A percentile compares a stretch with the other conserved stretches of the same genome.
phyloP scores from a whole-genome alignment of 1,284 basidiomycete species.

The Marasmius sp. region DNA sequence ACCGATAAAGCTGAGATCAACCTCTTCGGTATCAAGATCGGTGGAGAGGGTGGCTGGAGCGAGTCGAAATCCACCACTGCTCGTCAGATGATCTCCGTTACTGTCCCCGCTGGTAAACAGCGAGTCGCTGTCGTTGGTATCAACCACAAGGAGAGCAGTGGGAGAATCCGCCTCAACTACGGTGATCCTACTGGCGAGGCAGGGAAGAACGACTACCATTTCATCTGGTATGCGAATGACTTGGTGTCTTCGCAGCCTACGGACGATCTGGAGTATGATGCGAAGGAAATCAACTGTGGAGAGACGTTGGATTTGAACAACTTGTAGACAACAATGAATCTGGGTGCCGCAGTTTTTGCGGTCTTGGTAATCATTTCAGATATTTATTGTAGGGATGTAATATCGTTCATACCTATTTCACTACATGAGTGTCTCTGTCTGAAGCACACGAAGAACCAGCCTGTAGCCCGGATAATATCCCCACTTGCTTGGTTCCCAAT shows the following conservation, averaged over 20 bases:
- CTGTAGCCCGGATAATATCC: too few species aligned
- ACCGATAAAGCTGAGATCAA: not conserved
- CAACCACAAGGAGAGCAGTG: not conserved
- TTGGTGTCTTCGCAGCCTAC: not conserved
- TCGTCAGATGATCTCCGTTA: not conserved
- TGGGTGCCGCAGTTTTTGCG: too few species aligned
- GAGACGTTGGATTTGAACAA: not conserved
- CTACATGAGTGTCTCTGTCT: too few species aligned
- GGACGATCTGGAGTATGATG: not conserved
- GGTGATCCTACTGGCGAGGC: not conserved
- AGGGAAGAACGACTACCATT: not conserved
- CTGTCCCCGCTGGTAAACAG: not conserved
- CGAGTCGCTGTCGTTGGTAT: not conserved
- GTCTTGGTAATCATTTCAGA: too few species aligned
- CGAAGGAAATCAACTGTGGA: not conserved
- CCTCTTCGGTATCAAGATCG: not conserved
- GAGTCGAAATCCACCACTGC: not conserved
- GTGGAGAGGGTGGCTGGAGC: not conserved
- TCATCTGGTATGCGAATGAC: not conserved
- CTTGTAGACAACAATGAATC: not conserved
- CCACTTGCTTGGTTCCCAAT: too few species aligned
- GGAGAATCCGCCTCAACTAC: not conserved
- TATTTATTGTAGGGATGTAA: too few species aligned
- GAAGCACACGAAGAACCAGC: too few species aligned
- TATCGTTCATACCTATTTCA: too few species aligned